Percentiles rank a stretch among this genome's conserved stretches.
Evolutionary conservation across 768 basidiomycete species (phyloP).

Genomic region (Tulasnella sp.): DNA sequence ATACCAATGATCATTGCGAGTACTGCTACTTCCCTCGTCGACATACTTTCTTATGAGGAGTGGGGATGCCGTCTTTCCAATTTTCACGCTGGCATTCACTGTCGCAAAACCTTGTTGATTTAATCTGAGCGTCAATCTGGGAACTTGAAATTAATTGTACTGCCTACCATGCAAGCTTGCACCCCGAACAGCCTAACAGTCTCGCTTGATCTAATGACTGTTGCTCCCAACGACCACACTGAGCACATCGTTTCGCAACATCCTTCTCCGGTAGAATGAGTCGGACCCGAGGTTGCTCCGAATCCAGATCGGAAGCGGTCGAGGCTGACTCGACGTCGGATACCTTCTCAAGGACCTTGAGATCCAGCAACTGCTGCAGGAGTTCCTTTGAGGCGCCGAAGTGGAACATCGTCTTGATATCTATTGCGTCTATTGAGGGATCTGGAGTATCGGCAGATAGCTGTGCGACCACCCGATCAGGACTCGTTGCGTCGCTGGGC

Average conservation of each 20-base stretch:
- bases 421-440: not conserved
- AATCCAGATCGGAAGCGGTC: not conserved
- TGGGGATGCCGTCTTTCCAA: conserved; percentile 10
- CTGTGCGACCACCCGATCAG: not conserved
- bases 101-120: conserved; percentile 6
- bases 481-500: not conserved
- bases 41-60: conserved; percentile 11
- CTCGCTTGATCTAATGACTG: conserved; percentile 5
- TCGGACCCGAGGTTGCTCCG: not conserved
- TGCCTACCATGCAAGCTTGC: conserved; percentile 9
- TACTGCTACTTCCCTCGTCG: no score
- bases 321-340: not conserved
- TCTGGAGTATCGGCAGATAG: not conserved
- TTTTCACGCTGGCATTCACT: conserved; percentile 6
- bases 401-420: not conserved
- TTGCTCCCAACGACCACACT: conserved; percentile 11
- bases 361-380: not conserved
- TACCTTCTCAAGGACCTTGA: not conserved
- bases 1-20: no score
- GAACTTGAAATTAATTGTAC: not conserved
- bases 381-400: not conserved
- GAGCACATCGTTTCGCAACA: conserved; percentile 2
- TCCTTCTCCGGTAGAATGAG: conserved; percentile 6
- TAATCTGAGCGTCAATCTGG: not conserved
- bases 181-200: conserved; percentile 3